Conservation (phyloP, 176 grass and related monocot genomes). For the Sorghum bicolor region DNA sequence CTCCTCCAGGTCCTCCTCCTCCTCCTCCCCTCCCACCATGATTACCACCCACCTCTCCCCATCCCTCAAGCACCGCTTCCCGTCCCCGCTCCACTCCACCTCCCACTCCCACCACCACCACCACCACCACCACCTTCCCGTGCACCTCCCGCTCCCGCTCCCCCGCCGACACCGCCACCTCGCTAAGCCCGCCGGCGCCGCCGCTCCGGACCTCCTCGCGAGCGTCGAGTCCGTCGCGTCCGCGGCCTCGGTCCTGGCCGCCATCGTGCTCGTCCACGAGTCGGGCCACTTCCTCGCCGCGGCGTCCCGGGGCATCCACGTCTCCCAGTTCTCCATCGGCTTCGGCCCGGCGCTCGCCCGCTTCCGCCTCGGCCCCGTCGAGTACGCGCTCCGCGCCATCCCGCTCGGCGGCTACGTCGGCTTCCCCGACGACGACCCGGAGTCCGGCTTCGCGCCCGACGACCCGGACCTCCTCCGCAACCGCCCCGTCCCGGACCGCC, state of each 20-base stretch:
- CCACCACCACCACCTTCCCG: constrained; percentile 17
- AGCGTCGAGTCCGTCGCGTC: constrained; percentile 61
- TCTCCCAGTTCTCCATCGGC: constrained; percentile 90
- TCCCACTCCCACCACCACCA: constrained; percentile 10
- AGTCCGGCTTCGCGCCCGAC: constrained; percentile 60
- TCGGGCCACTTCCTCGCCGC: constrained; percentile 87
- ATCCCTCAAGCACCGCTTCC: constrained; percentile 10
- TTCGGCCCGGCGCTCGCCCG: constrained; percentile 79
- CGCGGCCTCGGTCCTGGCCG: constrained; percentile 78
- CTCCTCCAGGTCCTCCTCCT: not conserved
- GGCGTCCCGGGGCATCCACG: constrained; percentile 71
- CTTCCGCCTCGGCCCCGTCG: constrained; percentile 67
- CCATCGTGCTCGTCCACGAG: constrained; percentile 90
- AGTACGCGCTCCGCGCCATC: constrained; percentile 91
- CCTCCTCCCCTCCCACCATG: constrained; percentile 17
- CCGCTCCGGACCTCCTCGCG: constrained; percentile 33
- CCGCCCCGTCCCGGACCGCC: constrained; percentile 78
- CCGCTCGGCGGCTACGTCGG: constrained; percentile 94
- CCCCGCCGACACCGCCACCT: constrained; percentile 3
- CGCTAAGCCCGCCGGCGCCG: constrained; percentile 11
- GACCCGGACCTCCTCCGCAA: constrained; percentile 92
- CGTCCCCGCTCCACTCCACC: not conserved
- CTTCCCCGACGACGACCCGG: constrained; percentile 97
- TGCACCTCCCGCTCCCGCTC: not conserved
- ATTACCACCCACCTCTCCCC: constrained; percentile 26